A percentile compares a stretch with the other conserved stretches of the same genome.
Evolutionary conservation across 2,329 filamentous ascomycete genomes (phyloP).

Genomic region (Ustulina deusta): DNA sequence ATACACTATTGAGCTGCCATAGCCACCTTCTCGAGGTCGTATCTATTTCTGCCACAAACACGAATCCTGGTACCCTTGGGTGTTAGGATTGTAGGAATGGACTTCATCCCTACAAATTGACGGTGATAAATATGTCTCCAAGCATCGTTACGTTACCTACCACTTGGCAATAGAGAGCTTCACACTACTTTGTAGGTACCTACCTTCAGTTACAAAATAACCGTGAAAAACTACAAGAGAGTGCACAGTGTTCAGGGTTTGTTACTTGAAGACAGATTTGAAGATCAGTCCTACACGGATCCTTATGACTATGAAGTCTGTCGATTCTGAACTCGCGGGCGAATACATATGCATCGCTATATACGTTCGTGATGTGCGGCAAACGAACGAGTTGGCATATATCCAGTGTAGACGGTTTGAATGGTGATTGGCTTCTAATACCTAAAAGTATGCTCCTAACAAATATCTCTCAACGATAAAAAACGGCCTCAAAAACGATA

Average conservation of each 20-base stretch:
- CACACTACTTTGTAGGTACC: background rate
- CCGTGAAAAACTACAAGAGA: background rate
- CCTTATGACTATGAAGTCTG: slow-evolving; percentile 30
- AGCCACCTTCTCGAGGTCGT: slow-evolving; percentile 26
- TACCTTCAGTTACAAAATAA: background rate
- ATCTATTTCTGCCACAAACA: slow-evolving; percentile 30
- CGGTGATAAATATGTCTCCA: slow-evolving; percentile 11
- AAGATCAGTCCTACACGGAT: slow-evolving; percentile 36
- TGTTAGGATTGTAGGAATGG: slow-evolving; percentile 8
- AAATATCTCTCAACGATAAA: background rate
- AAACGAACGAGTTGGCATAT: slow-evolving; percentile 5
- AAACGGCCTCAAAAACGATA: background rate
- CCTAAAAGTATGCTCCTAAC: background rate
- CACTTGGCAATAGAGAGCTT: slow-evolving; percentile 14
- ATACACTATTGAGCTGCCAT: slow-evolving; percentile 2
- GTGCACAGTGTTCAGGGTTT: too few species aligned
- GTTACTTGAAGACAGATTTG: slow-evolving; percentile 9
- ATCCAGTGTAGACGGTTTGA: slow-evolving; percentile 1
- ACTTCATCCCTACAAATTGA: background rate
- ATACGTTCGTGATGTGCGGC: slow-evolving; percentile 19
- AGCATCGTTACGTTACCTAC: slow-evolving; percentile 9
- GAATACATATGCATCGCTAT: background rate
- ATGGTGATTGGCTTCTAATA: slow-evolving; percentile 12
- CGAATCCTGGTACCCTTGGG: slow-evolving; percentile 15
- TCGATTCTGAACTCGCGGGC: background rate